Conservation (phyloP, 2,329 filamentous ascomycete species). For the Colletotrichum caudatum region DNA sequence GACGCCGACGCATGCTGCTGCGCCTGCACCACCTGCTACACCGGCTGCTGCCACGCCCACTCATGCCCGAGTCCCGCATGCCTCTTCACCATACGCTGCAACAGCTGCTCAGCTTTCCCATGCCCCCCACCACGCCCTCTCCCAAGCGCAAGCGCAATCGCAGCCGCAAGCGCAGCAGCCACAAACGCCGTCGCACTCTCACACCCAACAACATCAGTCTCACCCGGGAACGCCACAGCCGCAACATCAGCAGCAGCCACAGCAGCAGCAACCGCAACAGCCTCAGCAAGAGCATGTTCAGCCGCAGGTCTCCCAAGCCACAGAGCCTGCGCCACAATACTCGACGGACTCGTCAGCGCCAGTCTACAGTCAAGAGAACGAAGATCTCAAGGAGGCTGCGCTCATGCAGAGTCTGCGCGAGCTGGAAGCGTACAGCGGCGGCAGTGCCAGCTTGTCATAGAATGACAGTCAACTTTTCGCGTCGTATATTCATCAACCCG, state of each 20-base stretch:
- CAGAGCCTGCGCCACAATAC: conserved; percentile 28
- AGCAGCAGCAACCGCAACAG: conserved; percentile 39
- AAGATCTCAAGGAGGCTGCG: conserved; percentile 39
- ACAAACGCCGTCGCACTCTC: conserved; percentile 34
- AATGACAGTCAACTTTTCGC: conserved; percentile 21
- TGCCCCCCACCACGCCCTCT: conserved; percentile 29
- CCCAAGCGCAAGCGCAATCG: conserved; percentile 23
- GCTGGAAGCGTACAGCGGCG: conserved; percentile 41
- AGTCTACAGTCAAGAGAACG: conserved; percentile 37
- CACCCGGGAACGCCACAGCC: conserved; percentile 38
- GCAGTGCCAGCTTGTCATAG: conserved; percentile 34
- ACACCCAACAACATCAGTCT: conserved; percentile 29
- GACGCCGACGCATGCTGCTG: conserved; percentile 30
- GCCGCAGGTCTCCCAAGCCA: conserved; percentile 27
- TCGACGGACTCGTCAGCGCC: conserved; percentile 24
- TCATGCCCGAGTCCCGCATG: conserved; percentile 22
- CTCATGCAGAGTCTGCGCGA: conserved; percentile 42
- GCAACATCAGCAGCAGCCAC: conserved; percentile 28
- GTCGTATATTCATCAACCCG: conserved; percentile 29
- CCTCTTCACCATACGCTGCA: conserved; percentile 35
- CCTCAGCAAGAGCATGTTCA: conserved; percentile 43
- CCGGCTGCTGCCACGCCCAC: conserved; percentile 15
- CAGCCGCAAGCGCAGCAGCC: conserved; percentile 27
- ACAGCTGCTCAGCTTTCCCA: conserved; percentile 36
- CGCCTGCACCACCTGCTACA: conserved; percentile 26